A percentile compares a stretch with the other conserved stretches of the same genome.
These are phyloP conservation scores for Moricandia moricandioides DNA, from an alignment of 345 rosid genomes.

Conservation along the genomic window DNA sequence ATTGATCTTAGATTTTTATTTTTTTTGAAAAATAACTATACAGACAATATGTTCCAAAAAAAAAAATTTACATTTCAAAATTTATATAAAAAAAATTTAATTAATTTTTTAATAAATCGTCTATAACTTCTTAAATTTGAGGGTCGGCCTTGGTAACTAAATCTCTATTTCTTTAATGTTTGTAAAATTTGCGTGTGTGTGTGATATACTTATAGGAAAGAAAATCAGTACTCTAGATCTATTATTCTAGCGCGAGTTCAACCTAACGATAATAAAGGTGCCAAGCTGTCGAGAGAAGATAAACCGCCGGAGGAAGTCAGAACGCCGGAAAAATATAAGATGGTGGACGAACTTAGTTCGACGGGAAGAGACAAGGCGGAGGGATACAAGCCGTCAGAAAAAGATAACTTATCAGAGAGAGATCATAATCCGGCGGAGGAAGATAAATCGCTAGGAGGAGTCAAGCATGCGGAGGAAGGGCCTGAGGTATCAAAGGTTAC, in stretches of 20 bases:
- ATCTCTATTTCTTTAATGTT: background rate
- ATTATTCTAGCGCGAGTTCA: background rate
- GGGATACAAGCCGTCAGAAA: background rate
- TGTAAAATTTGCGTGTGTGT: background rate
- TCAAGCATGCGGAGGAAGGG: background rate
- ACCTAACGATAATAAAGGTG: background rate
- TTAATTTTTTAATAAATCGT: no score
- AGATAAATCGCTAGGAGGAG: background rate
- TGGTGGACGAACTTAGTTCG: background rate
- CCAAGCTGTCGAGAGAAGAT: background rate
- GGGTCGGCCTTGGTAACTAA: no score
- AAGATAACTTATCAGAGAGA: background rate
- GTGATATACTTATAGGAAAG: conserved; percentile 18
- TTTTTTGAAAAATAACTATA: no score
- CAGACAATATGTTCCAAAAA: no score
- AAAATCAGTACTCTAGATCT: background rate
- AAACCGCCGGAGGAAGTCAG: background rate
- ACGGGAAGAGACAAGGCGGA: background rate
- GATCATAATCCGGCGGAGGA: background rate
- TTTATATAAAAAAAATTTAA: no score
- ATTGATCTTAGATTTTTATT: no score
- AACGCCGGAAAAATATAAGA: background rate
- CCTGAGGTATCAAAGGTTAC: conserved; percentile 25
- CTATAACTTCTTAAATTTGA: no score
- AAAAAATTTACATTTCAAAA: no score